Conservation (phyloP, 1,284 basidiomycete genomes). For the Cystobasidiaceae sp. region DNA sequence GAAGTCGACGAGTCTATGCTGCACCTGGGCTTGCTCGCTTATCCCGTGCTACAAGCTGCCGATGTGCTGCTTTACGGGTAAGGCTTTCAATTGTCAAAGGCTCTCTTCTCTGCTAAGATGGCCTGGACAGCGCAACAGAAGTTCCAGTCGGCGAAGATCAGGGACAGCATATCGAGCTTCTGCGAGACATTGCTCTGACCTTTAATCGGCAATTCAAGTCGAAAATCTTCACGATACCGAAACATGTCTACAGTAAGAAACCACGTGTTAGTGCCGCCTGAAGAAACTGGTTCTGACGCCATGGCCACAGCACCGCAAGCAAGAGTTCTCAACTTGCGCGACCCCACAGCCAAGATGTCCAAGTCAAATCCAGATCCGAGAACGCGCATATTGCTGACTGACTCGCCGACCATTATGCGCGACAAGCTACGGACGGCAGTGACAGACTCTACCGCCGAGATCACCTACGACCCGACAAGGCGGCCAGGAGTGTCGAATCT, state of each 20-base stretch:
- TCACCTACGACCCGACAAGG: slow-evolving; percentile 68
- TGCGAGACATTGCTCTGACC: slow-evolving; percentile 70
- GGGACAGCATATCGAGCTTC: slow-evolving; percentile 84
- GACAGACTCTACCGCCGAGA: slow-evolving; percentile 67
- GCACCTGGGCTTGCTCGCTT: slow-evolving; percentile 79
- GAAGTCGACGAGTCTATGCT: slow-evolving; percentile 76
- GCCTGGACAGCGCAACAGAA: slow-evolving; percentile 64
- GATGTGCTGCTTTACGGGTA: slow-evolving; percentile 83
- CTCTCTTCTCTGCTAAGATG: background rate
- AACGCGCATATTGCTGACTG: slow-evolving; percentile 84
- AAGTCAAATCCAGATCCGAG: slow-evolving; percentile 74
- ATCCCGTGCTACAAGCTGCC: slow-evolving; percentile 89
- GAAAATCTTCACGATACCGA: slow-evolving; percentile 67
- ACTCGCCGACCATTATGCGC: slow-evolving; percentile 59
- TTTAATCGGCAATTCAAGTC: slow-evolving; percentile 64
- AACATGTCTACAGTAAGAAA: slow-evolving; percentile 66
- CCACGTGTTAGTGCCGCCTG: no score
- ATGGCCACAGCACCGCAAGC: slow-evolving; percentile 64
- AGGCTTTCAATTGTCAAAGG: slow-evolving; percentile 34
- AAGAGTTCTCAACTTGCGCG: slow-evolving; percentile 66
- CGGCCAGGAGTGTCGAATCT: slow-evolving; percentile 83
- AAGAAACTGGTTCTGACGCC: no score
- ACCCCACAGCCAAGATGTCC: slow-evolving; percentile 88
- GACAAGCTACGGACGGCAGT: slow-evolving; percentile 74
- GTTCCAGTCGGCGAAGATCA: slow-evolving; percentile 96